These are phyloP conservation scores for Naganishia liquefaciens DNA, from an alignment of 1,284 basidiomycete species.

Conservation along the genomic window DNA sequence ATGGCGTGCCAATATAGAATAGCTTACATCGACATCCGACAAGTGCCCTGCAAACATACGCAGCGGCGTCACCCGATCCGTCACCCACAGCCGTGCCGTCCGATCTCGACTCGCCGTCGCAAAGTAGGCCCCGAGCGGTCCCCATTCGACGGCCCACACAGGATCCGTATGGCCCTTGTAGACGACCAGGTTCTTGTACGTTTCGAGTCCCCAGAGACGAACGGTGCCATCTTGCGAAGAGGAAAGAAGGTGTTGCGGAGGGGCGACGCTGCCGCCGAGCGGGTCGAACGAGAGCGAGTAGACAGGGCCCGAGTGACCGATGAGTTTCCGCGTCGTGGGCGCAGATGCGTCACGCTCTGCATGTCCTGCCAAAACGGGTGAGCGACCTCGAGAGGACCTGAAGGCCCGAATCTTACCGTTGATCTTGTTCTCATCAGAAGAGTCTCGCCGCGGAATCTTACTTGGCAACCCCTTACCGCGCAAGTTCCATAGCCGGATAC, in stretches of 20 bases:
- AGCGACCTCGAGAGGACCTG: neutral
- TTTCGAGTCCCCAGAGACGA: constrained; percentile 94
- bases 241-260: constrained; percentile 86
- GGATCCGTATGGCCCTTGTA: constrained; percentile 92
- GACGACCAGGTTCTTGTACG: constrained; percentile 86
- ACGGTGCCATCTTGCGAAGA: constrained; percentile 90
- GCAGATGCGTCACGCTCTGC: constrained; percentile 67
- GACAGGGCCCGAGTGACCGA: constrained; percentile 95
- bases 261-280: constrained; percentile 75
- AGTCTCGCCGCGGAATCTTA: constrained; percentile 49
- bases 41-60: constrained; percentile 94
- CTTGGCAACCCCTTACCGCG: constrained; percentile 81
- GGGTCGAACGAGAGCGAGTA: constrained; percentile 95
- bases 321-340: constrained; percentile 81
- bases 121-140: constrained; percentile 96
- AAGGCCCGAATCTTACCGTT: constrained; percentile 1
- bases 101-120: constrained; percentile 91
- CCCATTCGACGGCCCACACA: constrained; percentile 99
- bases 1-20: constrained; percentile 3
- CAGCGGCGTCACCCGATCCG: constrained; percentile 82
- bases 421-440: constrained; percentile 1
- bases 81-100: constrained; percentile 94
- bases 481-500: constrained; percentile 90
- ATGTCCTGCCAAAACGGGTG: constrained; percentile 30
- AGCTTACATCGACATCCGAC: constrained; percentile 91